phyloP scores from a whole-genome alignment of 1,284 basidiomycete genomes.

The Trametes polyzona region DNA sequence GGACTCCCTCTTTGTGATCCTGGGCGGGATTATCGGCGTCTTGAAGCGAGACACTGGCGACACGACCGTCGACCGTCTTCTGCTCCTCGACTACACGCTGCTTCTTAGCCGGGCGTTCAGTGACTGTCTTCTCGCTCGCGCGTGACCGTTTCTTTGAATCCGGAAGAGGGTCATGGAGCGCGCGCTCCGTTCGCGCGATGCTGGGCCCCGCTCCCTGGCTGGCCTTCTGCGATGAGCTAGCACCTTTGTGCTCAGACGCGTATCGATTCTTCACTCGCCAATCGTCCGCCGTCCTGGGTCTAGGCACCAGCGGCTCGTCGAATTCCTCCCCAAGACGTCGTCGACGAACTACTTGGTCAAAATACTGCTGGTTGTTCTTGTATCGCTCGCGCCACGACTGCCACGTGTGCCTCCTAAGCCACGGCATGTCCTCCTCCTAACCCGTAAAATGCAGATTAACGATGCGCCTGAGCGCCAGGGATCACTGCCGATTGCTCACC shows the following conservation, averaged over 20 bases:
- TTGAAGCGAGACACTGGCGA: no score
- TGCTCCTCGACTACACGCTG: background rate
- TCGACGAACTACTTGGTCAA: conserved; percentile 43
- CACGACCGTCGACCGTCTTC: no score
- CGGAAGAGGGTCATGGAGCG: background rate
- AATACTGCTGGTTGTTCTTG: conserved; percentile 63
- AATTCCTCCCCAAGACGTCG: background rate
- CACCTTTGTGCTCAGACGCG: background rate
- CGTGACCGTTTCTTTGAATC: background rate
- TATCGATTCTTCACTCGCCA: background rate
- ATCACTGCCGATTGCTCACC: conserved; percentile 11
- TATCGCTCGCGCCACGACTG: conserved; percentile 80
- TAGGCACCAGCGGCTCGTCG: background rate
- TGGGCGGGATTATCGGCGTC: no score
- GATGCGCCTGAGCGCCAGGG: no score
- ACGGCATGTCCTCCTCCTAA: conserved; percentile 40
- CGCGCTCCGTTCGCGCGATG: background rate
- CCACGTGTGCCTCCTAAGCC: conserved; percentile 74
- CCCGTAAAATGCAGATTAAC: background rate
- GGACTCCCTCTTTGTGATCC: no score
- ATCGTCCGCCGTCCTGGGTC: conserved; percentile 8
- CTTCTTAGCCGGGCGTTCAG: conserved; percentile 18
- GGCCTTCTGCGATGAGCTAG: background rate
- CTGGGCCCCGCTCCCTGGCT: no score
- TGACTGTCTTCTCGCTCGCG: background rate